Base-by-base conservation (phyloP, 106 monocot genomes). In the Acorus calamus region DNA sequence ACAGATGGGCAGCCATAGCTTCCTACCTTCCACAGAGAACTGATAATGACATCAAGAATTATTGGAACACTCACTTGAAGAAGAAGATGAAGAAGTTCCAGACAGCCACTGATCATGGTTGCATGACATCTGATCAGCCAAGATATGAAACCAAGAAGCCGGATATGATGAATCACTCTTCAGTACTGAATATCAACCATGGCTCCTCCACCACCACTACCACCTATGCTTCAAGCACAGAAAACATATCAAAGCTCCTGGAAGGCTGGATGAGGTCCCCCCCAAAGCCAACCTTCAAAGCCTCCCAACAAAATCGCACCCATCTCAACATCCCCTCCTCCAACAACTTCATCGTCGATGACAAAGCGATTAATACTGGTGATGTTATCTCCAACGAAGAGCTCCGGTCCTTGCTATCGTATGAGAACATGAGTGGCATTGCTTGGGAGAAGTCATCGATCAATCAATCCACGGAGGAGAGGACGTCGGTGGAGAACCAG, bases 21-120 rank as follows among this genome's bases (percentile, higher is more conserved):
- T 76, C 81, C 3, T 73, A 73, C 57, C 81, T 78, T 59, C 78
- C 78, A 11, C 65, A 76, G 50, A 68, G 83, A 72, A 83, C 83
- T 5, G 83, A 83, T 60, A 83, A 83, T 51, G 83, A 79, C 63
- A 83, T 83, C 66, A 83, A 83, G 76, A 83, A 83, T 56, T 79
- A 83, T 71, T 83, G 83, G 79, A 83, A 79, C 71, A 83, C 82
- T 2, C 82, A 76, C 52, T 68, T 82, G 10, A 82, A 82, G 82
- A 82, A 81, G 69, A 81, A 73, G 66, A 57, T 82, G 42, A 69
- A 68, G 49, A 77, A 71, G 47, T 50, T 51, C 59, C 53, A 71
- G 6, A 28, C 62, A 46, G 5, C 74, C 52, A 9, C 52, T 6
- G 52, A 62, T 42, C 8, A 5, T 42, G 58, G 44, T 47, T 46